Evolutionary conservation across 177 flowering plant genomes (phyloP), one percentile per base, ranked within the genome.

Genomic region (Vitis hybrid): DNA sequence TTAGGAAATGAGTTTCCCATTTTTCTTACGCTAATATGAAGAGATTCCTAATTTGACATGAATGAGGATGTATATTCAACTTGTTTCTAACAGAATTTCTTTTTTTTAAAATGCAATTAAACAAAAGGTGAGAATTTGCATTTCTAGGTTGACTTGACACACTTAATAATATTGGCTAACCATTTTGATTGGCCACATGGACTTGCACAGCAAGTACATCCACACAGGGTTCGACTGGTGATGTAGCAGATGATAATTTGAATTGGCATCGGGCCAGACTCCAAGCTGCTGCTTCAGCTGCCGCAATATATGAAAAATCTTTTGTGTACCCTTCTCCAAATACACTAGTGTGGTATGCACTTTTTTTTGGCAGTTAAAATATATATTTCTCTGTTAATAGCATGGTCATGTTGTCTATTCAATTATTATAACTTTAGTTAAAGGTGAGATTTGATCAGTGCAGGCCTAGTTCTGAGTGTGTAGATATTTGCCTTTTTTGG

Each of bases 251-350:
- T 69, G 82, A 78, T 82, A 79, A 67, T 71, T 63, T 83, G 78
- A 89, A 77, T 72, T 83, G 63, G 56, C 95, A 94, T 78, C 86
- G 88, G 48, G 89, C 88, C 62, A 89, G 97, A 76, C 86, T 94
- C 51, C 91, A 80, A 82, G 99, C 98, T 75, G 97, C 98, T 63
- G 94, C 94, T 48, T 83, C 92, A 9, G 99, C 99, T 64, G 96
- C 98, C 14, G 73, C 97, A 56, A 65, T 96, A 62, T 96, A 96
- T 75, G 90, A 84, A 74, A 94, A 84, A 76, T 96, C 99, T 64
- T 85, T 69, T 82, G 96, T 88, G 20, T 92, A 94, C 77, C 98
- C 99, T 60, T 86, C 87, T 71, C 76, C 91, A 73, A 87, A 73
- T 79, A 70, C 89, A 50, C 51, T 84, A 66, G 74, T 71, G 13